These are phyloP conservation scores for Xylaria palmicola DNA, from an alignment of 495 filamentous ascomycete genomes.

Conservation along the genomic window DNA sequence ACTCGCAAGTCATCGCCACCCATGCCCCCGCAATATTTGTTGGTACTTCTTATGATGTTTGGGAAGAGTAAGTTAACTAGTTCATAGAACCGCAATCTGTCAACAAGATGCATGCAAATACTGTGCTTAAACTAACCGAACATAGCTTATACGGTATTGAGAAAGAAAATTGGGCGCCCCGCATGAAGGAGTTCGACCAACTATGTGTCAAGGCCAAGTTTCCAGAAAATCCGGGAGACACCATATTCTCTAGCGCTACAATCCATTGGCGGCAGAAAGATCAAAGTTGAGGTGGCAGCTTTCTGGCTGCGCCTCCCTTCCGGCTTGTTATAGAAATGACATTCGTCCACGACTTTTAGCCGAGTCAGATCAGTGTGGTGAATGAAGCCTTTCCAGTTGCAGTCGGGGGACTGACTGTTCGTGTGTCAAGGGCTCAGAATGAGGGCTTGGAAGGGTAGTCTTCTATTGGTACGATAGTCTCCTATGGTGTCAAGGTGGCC, in stretches of 20 bases:
- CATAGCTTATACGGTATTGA: constrained; percentile 11
- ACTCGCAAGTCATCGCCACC: constrained; percentile 35
- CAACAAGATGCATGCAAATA: not conserved
- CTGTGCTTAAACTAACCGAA: constrained; percentile 3
- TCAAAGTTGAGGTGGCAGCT: not conserved
- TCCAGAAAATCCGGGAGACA: constrained; percentile 36
- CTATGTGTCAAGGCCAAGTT: constrained; percentile 34
- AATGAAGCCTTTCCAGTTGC: not conserved
- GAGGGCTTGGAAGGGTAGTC: too few species aligned
- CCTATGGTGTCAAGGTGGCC: too few species aligned
- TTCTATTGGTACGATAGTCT: too few species aligned
- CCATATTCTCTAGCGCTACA: constrained; percentile 36
- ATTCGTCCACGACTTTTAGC: not conserved
- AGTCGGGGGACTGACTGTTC: not conserved
- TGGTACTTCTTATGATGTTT: constrained; percentile 40
- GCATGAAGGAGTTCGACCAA: constrained; percentile 30
- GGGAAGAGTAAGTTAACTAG: constrained; percentile 32
- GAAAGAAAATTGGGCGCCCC: constrained; percentile 4
- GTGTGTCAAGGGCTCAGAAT: too few species aligned
- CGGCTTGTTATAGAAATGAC: not conserved
- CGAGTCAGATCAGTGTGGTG: not conserved
- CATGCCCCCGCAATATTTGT: constrained; percentile 41
- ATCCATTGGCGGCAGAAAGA: constrained; percentile 35
- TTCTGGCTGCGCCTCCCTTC: not conserved
- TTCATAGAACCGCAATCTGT: not conserved